Conservation (phyloP, 2,329 filamentous ascomycete species). For the Fonsecaea pugnacius region DNA sequence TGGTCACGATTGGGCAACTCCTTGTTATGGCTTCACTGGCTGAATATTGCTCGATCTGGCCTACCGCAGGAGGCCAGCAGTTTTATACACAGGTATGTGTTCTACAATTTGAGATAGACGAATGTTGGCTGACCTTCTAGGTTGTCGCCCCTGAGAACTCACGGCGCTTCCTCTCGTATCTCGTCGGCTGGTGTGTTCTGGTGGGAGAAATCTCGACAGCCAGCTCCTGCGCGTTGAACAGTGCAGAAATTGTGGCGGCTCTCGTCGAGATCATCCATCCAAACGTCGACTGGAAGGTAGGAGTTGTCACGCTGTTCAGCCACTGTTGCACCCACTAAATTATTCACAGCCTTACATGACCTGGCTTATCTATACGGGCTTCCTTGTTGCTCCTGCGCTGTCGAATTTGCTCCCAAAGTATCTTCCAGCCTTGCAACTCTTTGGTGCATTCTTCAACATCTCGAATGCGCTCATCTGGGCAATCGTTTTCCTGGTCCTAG, state of each 20-base stretch:
- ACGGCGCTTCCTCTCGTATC: constrained; percentile 30
- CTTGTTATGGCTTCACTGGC: constrained; percentile 34
- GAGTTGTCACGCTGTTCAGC: not conserved
- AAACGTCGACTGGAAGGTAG: constrained; percentile 30
- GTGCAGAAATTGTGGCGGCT: constrained; percentile 32
- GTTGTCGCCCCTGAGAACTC: constrained; percentile 29
- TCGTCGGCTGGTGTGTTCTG: constrained; percentile 34
- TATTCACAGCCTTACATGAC: constrained; percentile 30
- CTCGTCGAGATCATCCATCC: constrained; percentile 32
- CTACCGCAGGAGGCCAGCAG: constrained; percentile 33
- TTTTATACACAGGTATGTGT: constrained; percentile 30
- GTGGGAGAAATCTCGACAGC: constrained; percentile 34
- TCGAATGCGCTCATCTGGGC: constrained; percentile 31
- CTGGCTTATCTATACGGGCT: constrained; percentile 33
- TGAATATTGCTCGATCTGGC: constrained; percentile 33
- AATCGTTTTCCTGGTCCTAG: constrained; percentile 33
- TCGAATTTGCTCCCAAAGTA: constrained; percentile 32
- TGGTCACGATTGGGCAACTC: constrained; percentile 31
- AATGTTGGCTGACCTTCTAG: constrained; percentile 6
- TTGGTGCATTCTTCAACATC: constrained; percentile 33
- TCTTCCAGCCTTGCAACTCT: constrained; percentile 31
- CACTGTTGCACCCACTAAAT: constrained; percentile 9
- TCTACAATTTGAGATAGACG: not conserved
- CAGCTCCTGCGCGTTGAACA: constrained; percentile 33
- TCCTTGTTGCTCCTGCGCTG: constrained; percentile 30